Percentiles rank a stretch among this genome's conserved stretches.
Evolutionary conservation across 2,329 filamentous ascomycete genomes (phyloP).

Genomic region (Fusarium armeniacum): DNA sequence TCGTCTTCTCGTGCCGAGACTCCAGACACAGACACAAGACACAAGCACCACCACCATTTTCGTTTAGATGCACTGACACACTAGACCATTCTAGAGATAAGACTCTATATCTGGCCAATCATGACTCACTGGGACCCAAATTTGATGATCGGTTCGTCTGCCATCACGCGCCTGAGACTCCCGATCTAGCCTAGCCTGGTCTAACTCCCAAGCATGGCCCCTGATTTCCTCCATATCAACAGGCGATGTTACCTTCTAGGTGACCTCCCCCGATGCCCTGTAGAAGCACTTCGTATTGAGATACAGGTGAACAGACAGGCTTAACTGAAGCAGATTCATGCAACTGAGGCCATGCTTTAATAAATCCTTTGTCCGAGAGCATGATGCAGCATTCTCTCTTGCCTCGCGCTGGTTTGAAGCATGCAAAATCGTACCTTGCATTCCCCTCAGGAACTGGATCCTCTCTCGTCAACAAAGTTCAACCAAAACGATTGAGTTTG

Average conservation of each 20-base stretch:
- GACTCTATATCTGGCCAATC: conserved; percentile 12
- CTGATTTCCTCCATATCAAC: conserved; percentile 22
- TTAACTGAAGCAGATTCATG: conserved; percentile 1
- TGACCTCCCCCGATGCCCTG: conserved; percentile 8
- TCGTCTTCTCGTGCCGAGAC: conserved; percentile 28
- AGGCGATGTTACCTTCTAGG: conserved; percentile 26
- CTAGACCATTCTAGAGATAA: conserved; percentile 35
- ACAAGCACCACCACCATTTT: conserved; percentile 23
- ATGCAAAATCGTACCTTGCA: background rate
- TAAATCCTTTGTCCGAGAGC: background rate
- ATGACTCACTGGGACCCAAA: conserved; percentile 1
- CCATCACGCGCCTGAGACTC: conserved; percentile 29
- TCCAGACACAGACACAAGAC: conserved; percentile 32
- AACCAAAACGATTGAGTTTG: conserved; percentile 36
- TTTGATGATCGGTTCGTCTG: conserved; percentile 26
- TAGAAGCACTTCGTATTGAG: conserved; percentile 12
- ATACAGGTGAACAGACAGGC: background rate
- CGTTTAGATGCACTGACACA: conserved; percentile 32
- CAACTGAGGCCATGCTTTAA: background rate
- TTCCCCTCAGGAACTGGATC: background rate
- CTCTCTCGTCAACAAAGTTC: conserved; percentile 22
- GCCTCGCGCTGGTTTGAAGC: background rate
- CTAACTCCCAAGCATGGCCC: conserved; percentile 10
- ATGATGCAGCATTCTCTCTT: background rate
- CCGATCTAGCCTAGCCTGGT: background rate